Evolutionary conservation across 2,329 filamentous ascomycete genomes (phyloP), one percentile per base, ranked within the genome.

Genomic region (Allantophomopsis lycopodina): DNA sequence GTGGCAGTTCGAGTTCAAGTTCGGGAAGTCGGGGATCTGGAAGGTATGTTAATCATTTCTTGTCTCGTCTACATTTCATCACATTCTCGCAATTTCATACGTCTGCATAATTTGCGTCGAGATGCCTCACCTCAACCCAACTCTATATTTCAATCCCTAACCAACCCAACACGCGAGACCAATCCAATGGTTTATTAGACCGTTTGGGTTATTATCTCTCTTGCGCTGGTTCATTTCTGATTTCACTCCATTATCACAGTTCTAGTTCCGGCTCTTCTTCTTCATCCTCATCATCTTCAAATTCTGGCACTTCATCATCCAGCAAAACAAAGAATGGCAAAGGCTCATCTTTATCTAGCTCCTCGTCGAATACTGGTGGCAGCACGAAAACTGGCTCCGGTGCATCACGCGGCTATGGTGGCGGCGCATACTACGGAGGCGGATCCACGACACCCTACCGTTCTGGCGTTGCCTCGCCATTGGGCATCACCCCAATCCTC

Each of bases 391-490:
- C 64, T 6, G 79, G 80, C 42, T 71, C 68, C 38, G 79, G 80
- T 13, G 60, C 69, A 1, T 50, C 61, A 13, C 75, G 73, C 3
- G 44, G 52, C 1, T 85, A 70, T 50, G 79, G 75, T 35, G 74
- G 76, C 31, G 77, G 79, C 7, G 50, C 54, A 38, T 83, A 69
- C 56, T 87, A 86, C 52, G 70, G 71, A 31, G 80, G 80, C 37
- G 83, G 83, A 37, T 69, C 76, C 0, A 44, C 61, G 2, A 53
- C 55, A 1, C 80, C 83, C 2, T 89, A 83, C 58, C 44, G 50
- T 2, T 47, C 80, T 2, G 79, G 79, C 6, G n/a, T 32, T 0
- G 43, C 41, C 11, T 65, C 66, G 1, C 68, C 65, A 1, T 56
- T 64, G 3, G 66, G 69, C 3, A 67, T 81, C 31, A 55, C 74